Percentiles rank a stretch among this genome's conserved stretches.
Conservation (phyloP, 2,329 filamentous ascomycete species). For the Sarocladium kiliense region DNA sequence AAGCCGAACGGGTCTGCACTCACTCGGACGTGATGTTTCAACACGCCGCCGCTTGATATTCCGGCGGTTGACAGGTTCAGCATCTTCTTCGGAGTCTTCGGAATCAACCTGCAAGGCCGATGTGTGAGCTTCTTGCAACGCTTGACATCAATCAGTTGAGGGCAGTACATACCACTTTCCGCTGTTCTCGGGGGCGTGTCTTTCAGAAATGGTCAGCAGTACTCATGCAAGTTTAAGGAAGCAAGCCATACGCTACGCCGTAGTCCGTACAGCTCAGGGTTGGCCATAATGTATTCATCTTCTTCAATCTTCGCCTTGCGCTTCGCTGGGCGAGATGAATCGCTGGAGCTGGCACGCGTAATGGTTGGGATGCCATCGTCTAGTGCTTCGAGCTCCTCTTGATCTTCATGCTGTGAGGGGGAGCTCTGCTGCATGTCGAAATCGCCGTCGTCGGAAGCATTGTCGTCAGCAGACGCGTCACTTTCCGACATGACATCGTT, state of each 20-base stretch:
- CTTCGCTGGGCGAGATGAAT: slow-evolving; percentile 65
- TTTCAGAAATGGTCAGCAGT: slow-evolving; percentile 25
- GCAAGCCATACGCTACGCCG: slow-evolving; percentile 66
- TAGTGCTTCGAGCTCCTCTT: background rate
- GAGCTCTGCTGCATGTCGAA: slow-evolving; percentile 67
- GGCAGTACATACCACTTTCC: slow-evolving; percentile 47
- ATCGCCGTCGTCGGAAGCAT: slow-evolving; percentile 64
- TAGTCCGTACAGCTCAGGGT: slow-evolving; percentile 91
- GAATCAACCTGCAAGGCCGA: slow-evolving; percentile 37
- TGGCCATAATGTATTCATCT: slow-evolving; percentile 80
- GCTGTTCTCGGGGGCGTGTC: slow-evolving; percentile 53
- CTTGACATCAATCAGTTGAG: background rate
- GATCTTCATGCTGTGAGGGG: slow-evolving; percentile 36
- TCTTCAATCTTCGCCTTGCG: slow-evolving; percentile 66
- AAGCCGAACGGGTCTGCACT: slow-evolving; percentile 19
- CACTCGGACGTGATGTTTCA: slow-evolving; percentile 60
- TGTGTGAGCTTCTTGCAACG: background rate
- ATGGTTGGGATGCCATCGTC: slow-evolving; percentile 31
- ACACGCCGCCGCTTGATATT: slow-evolving; percentile 65
- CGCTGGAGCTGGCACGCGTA: slow-evolving; percentile 64
- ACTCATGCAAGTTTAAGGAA: slow-evolving; percentile 1
- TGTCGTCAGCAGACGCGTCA: slow-evolving; percentile 44
- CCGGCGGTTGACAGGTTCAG: slow-evolving; percentile 50
- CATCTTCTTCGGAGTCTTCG: slow-evolving; percentile 69
- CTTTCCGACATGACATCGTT: slow-evolving; percentile 33